These are phyloP conservation scores for Penicillium riverlandense DNA, from an alignment of 495 filamentous ascomycete genomes.

Conservation along the genomic window DNA sequence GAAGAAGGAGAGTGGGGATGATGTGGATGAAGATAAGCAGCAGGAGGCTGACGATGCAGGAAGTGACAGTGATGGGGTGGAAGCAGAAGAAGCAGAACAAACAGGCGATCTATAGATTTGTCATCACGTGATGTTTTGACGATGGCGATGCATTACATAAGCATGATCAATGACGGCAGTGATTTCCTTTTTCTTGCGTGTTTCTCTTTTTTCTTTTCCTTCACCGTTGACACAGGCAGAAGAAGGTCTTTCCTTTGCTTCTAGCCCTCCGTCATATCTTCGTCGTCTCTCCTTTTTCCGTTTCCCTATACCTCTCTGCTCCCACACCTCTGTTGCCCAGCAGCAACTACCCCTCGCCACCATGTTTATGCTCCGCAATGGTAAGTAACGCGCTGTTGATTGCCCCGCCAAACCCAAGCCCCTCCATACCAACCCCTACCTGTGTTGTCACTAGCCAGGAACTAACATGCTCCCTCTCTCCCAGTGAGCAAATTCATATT, in stretches of 20 bases:
- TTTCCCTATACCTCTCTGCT: neutral
- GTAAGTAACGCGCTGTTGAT: conserved; percentile 30
- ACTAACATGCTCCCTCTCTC: conserved; percentile 11
- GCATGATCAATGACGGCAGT: conserved; percentile 19
- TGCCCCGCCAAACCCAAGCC: conserved; percentile 29
- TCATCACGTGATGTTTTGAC: too few species aligned
- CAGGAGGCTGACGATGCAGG: conserved; percentile 13
- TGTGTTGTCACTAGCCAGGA: conserved; percentile 1
- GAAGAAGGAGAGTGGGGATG: conserved; percentile 3
- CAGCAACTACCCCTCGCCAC: conserved; percentile 28
- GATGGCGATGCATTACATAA: conserved; percentile 5
- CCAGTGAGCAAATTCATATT: conserved; percentile 89
- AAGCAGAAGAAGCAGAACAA: conserved; percentile 18
- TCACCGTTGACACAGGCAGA: conserved; percentile 2
- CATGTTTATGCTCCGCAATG: conserved; percentile 73
- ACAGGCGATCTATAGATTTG: too few species aligned
- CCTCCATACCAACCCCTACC: conserved; percentile 20
- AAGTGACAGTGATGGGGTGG: conserved; percentile 21
- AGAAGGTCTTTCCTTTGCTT: neutral
- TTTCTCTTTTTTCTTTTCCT: conserved; percentile 6
- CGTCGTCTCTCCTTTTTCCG: conserved; percentile 1
- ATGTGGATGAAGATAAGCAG: conserved; percentile 14
- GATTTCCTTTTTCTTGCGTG: conserved; percentile 12
- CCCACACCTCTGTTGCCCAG: conserved; percentile 11
- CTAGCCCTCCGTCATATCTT: neutral